Evolutionary conservation across 1,139 yeast species (phyloP), one percentile per base, ranked within the genome.

Genomic region (Zygosaccharomyces sapae): DNA sequence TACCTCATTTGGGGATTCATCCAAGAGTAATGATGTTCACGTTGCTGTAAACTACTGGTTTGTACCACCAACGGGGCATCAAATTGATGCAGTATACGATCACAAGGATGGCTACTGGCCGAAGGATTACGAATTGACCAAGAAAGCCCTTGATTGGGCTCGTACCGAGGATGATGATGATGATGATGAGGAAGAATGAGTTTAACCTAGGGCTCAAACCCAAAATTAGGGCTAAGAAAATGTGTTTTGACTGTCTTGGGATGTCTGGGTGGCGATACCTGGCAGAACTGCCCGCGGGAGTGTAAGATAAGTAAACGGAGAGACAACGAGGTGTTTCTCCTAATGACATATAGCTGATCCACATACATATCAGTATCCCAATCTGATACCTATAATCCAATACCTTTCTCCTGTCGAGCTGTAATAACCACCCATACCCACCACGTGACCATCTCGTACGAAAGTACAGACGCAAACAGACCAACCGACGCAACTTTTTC

Each of bases 11-110:
- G 81, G 83, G 0, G 16, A 50, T 7, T 44, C 48, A 2, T 33
- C 44, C n/a, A 52, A 56, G n/a, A 50, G 57, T 25, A 58, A 60
- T 10, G 62, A 66, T 22, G 68, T 73, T 3, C 90, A 84, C 58
- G 69, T 77, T 41, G 89, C 89, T 0, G 56, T 83, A 5, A 84
- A 84, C 61, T 83, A 83, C 62, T 84, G 92, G 92, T 82, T 79
- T 62, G 72, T 79, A 3, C 88, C 89, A 2, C 86, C 87, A 0
- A 73, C 74, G 42, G 71, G 70, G 0, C 20, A 19, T 2, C n/a
- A 48, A 1, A 51, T 56, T 2, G 52, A 56, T 0, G 53, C 61
- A 3, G 73, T 77, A 1, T 82, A 82, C 57, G 54, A 53, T 13
- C 78, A 76, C 49, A 53, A 50, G 1, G 61, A 57, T 37, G 38